Conservation (phyloP, 805 yeast species). For the Wickerhamomyces chambardii region DNA sequence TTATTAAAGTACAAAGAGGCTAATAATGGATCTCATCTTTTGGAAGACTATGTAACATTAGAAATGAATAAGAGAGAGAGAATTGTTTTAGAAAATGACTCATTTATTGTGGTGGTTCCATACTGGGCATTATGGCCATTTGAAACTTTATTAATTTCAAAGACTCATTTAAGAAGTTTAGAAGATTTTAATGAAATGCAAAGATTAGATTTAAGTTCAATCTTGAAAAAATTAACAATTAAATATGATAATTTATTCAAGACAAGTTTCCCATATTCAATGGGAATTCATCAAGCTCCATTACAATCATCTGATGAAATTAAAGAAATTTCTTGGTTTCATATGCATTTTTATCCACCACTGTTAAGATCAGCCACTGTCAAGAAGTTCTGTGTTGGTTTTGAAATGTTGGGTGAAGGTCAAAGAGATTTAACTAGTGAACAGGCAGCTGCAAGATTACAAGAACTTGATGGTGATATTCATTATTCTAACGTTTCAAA, state of each 20-base stretch:
- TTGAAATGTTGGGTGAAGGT: constrained; percentile 59
- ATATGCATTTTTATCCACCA: constrained; percentile 77
- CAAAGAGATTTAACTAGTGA: constrained; percentile 65
- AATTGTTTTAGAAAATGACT: constrained; percentile 48
- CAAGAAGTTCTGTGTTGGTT: constrained; percentile 68
- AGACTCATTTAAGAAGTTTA: constrained; percentile 41
- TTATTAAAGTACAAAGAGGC: constrained; percentile 36
- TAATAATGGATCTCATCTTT: constrained; percentile 36
- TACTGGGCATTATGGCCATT: constrained; percentile 85
- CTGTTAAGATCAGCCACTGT: constrained; percentile 67
- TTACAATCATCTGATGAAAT: constrained; percentile 29
- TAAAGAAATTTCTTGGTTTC: constrained; percentile 44
- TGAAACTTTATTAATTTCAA: constrained; percentile 58
- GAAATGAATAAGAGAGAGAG: constrained; percentile 45
- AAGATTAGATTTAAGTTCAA: constrained; percentile 44
- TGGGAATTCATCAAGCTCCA: constrained; percentile 79
- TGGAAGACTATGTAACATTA: constrained; percentile 52
- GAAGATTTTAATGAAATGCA: constrained; percentile 37
- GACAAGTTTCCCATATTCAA: constrained; percentile 69
- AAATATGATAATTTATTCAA: constrained; percentile 65
- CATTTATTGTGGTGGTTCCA: constrained; percentile 63
- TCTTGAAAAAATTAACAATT: constrained; percentile 43
- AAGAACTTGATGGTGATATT: constrained; percentile 27
- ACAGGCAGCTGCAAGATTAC: constrained; percentile 50
- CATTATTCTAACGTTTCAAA: constrained; percentile 16